These are phyloP conservation scores for Microstegium vimineum DNA, from an alignment of 176 grass and related monocot species.

Conservation along the genomic window DNA sequence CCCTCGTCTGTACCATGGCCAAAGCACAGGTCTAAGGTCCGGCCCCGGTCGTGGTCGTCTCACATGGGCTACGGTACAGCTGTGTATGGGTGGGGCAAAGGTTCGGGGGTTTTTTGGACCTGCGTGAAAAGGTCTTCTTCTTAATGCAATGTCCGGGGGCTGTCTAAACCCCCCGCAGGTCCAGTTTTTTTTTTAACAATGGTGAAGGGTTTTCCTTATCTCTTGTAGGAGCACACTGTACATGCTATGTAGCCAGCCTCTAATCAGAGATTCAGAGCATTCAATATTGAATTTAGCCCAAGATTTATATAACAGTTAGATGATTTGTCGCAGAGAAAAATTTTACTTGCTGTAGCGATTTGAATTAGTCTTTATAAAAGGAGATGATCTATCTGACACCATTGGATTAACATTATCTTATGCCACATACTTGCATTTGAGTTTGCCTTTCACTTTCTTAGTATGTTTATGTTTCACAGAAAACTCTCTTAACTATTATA, in stretches of 20 bases:
- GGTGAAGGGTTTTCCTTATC: neutral
- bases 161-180: too few species aligned
- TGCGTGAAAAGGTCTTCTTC: too few species aligned
- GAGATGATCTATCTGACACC: neutral
- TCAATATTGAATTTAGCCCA: neutral
- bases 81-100: too few species aligned
- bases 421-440: neutral
- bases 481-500: constrained; percentile 16
- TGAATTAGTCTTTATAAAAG: neutral
- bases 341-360: neutral
- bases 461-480: neutral
- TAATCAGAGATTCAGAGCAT: neutral
- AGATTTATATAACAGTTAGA: neutral
- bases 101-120: too few species aligned
- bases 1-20: too few species aligned
- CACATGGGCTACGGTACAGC: too few species aligned
- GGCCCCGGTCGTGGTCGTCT: too few species aligned
- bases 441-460: neutral
- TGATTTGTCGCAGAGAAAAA: constrained; percentile 17
- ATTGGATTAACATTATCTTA: neutral
- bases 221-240: neutral
- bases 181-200: too few species aligned
- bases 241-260: neutral
- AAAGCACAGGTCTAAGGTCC: too few species aligned
- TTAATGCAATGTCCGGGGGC: too few species aligned